These are phyloP conservation scores for Panus rudis DNA, from an alignment of 768 basidiomycete species.

Conservation along the genomic window DNA sequence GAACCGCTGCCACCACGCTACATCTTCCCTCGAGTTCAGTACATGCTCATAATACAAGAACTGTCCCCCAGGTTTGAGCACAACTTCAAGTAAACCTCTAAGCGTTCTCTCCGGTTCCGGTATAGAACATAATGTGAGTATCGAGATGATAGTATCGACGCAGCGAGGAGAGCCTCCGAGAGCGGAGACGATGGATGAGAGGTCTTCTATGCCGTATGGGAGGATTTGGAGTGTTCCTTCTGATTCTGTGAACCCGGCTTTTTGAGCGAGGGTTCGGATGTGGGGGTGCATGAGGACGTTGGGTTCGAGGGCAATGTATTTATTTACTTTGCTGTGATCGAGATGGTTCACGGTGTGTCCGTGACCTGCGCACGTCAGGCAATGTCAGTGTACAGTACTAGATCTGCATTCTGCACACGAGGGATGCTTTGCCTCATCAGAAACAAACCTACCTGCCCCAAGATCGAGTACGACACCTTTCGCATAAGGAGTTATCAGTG, in stretches of 20 bases:
- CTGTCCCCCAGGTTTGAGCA: slow-evolving; percentile 58
- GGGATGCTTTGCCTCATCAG: neutral
- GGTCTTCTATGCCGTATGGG: slow-evolving; percentile 57
- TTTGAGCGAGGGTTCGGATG: slow-evolving; percentile 41
- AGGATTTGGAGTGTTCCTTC: slow-evolving; percentile 51
- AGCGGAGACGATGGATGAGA: slow-evolving; percentile 36
- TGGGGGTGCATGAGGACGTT: slow-evolving; percentile 55
- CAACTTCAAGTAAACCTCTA: slow-evolving; percentile 37
- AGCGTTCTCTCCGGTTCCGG: slow-evolving; percentile 48
- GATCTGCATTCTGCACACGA: neutral
- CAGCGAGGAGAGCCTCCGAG: slow-evolving; percentile 24
- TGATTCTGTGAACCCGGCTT: slow-evolving; percentile 45
- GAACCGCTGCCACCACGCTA: slow-evolving; percentile 65
- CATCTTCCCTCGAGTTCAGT: slow-evolving; percentile 39
- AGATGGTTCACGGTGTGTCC: slow-evolving; percentile 63
- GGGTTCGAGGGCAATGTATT: slow-evolving; percentile 70
- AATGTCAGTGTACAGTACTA: neutral
- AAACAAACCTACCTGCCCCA: slow-evolving; percentile 48
- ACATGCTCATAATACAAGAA: slow-evolving; percentile 73
- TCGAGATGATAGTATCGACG: slow-evolving; percentile 57
- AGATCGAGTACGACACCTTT: slow-evolving; percentile 58
- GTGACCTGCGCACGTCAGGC: slow-evolving; percentile 33
- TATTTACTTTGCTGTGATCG: slow-evolving; percentile 44
- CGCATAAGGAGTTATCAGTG: slow-evolving; percentile 48
- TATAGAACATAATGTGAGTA: slow-evolving; percentile 61